Conservation (phyloP, 495 filamentous ascomycete species). For the Podospora bellae-mahoneyi region DNA sequence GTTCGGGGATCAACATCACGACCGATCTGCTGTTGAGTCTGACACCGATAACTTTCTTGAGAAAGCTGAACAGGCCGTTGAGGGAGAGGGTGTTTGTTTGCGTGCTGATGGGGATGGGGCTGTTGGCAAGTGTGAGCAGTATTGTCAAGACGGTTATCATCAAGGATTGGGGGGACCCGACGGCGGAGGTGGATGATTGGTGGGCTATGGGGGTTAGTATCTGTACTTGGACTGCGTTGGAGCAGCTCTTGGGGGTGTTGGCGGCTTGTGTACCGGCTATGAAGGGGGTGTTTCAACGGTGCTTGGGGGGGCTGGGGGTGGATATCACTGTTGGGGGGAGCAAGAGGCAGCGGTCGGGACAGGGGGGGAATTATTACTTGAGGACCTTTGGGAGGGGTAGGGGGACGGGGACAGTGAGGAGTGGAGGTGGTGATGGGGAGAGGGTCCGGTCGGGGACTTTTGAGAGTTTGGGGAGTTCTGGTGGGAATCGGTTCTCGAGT, state of each 20-base stretch:
- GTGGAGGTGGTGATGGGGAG: conserved; percentile 3
- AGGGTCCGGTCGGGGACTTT: conserved; percentile 7
- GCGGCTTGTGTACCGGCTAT: conserved; percentile 30
- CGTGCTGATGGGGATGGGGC: conserved; percentile 30
- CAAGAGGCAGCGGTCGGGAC: conserved; percentile 5
- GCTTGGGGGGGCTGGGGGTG: conserved; percentile 18
- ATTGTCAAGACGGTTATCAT: conserved; percentile 30
- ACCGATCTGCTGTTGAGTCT: conserved; percentile 30
- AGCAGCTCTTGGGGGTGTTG: conserved; percentile 27
- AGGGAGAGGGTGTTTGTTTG: conserved; percentile 31
- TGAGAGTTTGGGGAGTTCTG: conserved; percentile 5
- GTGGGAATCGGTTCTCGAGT: conserved; percentile 1
- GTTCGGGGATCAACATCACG: conserved; percentile 26
- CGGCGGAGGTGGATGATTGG: conserved; percentile 13
- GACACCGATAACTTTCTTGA: conserved; percentile 24
- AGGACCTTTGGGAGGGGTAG: conserved; percentile 1
- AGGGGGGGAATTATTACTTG: conserved; percentile 9
- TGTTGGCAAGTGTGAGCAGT: conserved; percentile 24
- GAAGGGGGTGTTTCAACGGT: conserved; percentile 24
- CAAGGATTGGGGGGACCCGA: conserved; percentile 20
- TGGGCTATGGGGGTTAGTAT: conserved; percentile 25
- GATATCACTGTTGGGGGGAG: conserved; percentile 21
- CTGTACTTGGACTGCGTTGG: conserved; percentile 27
- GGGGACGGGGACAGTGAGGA: neutral
- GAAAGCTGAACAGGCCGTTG: conserved; percentile 29